These are phyloP conservation scores for Cocos nucifera DNA, from an alignment of 176 grass and related monocot species.

Conservation along the genomic window DNA sequence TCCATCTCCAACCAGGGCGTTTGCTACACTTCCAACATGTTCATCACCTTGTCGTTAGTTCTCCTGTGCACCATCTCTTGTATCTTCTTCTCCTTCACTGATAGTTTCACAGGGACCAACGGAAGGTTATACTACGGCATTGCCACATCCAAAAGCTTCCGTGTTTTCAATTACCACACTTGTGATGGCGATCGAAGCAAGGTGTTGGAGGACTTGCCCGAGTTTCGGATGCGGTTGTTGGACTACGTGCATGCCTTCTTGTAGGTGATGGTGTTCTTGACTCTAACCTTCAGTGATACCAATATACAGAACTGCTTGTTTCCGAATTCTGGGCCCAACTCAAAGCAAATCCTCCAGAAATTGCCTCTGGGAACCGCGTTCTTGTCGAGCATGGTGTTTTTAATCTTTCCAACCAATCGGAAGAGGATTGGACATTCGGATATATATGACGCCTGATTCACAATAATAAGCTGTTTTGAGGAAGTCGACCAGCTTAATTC, in stretches of 20 bases:
- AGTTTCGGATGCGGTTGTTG: constrained; percentile 21
- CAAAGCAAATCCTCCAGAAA: constrained; percentile 47
- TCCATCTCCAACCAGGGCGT: constrained; percentile 57
- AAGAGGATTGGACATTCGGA: constrained; percentile 40
- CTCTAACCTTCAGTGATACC: constrained; percentile 30
- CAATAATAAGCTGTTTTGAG: background rate
- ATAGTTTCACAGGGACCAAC: constrained; percentile 45
- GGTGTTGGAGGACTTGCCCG: constrained; percentile 17
- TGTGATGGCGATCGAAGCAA: background rate
- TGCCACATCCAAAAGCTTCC: constrained; percentile 34
- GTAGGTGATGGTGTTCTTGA: constrained; percentile 44
- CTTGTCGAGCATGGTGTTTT: constrained; percentile 46
- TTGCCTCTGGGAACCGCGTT: constrained; percentile 35
- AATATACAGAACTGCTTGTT: constrained; percentile 49
- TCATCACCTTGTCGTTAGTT: constrained; percentile 25
- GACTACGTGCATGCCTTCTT: constrained; percentile 55
- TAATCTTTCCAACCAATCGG: constrained; percentile 43
- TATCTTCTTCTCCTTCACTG: constrained; percentile 50
- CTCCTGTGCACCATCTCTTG: constrained; percentile 28
- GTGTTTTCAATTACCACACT: constrained; percentile 27
- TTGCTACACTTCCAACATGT: constrained; percentile 35
- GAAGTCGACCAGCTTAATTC: too few relatives aligned
- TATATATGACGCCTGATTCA: constrained; percentile 9
- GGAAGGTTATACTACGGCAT: constrained; percentile 57
- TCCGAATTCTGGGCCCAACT: constrained; percentile 24